Conservation (phyloP, 768 basidiomycete genomes). For the Kwoniella heveanensis region DNA sequence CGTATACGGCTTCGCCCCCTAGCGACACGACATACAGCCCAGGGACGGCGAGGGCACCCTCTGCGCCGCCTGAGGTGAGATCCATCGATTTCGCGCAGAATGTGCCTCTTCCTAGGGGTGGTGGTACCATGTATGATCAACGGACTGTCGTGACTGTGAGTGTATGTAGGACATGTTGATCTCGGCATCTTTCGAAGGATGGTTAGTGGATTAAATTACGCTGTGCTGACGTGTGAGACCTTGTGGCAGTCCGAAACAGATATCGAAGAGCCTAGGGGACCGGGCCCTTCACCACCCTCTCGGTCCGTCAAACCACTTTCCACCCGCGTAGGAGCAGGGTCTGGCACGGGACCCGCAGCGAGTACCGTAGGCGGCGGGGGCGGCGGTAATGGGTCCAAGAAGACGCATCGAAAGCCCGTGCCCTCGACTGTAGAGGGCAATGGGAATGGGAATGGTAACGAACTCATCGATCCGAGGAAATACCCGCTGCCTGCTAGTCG, state of each 20-base stretch:
- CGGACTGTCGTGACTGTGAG: constrained; percentile 13
- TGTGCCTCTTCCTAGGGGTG: constrained; percentile 16
- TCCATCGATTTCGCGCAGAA: constrained; percentile 20
- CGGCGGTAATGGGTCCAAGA: not conserved
- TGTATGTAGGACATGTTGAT: too few species aligned
- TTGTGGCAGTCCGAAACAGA: constrained; percentile 22
- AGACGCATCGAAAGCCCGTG: constrained; percentile 11
- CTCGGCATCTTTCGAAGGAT: too few species aligned
- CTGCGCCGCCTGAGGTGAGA: constrained; percentile 9
- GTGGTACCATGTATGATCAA: constrained; percentile 14
- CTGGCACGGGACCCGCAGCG: not conserved
- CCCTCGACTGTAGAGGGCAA: constrained; percentile 2
- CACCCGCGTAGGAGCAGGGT: not conserved
- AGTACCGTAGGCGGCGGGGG: not conserved
- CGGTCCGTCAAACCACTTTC: constrained; percentile 1
- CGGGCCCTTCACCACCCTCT: not conserved
- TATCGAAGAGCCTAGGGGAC: constrained; percentile 16
- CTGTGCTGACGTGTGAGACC: too few species aligned
- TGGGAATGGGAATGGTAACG: constrained; percentile 12
- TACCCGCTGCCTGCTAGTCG: constrained; percentile 35
- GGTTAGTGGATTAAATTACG: too few species aligned
- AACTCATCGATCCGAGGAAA: constrained; percentile 16
- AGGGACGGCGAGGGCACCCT: not conserved
- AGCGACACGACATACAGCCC: not conserved
- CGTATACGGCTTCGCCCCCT: not conserved